Base-by-base conservation (phyloP, 1,139 yeast genomes). In the Saccharomycopsis hybrid region DNA sequence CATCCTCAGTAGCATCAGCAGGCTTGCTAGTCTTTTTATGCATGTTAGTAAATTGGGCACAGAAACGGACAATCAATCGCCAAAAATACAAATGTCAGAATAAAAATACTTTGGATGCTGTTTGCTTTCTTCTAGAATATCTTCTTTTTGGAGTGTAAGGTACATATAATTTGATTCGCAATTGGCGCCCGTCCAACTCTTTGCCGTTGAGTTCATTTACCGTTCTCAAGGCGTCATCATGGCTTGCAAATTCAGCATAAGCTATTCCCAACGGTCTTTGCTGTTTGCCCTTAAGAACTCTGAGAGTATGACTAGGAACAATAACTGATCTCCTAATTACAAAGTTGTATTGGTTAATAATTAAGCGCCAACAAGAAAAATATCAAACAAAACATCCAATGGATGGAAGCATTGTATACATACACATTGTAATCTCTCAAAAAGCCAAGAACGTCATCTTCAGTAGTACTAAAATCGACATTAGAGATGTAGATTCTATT, bases 201-300 rank as follows among this genome's bases (percentile, higher is more conserved):
- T 59, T 60, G 5, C 77, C 77, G 57, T 75, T 65, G 50, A 77
- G 63, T 25, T 65, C 65, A 5, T 63, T 61, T 40, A 73, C 67
- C 2, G 73, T 86, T 29, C 64, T 63, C 36, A 67, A 68, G 2
- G 84, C 84, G 8, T 68, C 74, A 31, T 75, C 81, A 18, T 65
- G 62, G 38, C 70, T 61, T n/a, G 63, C 67, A 57, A 83, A 78
- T 50, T 78, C 85, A 30, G 77, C 85, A 63, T 80, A 83, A 0
- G 85, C 89, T 55, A 77, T 73, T 1, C 89, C 88, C 52, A 79
- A 66, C 2, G 83, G 76, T 56, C 67, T 70, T 45, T 70, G 72
- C 46, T 66, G 66, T n/a, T 60, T 57, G 13, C 61, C 59, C 48
- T 72, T 65, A 48, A 71, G 65, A 24, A 76, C 75, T 36, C 74